Percentiles rank a stretch among this genome's conserved stretches.
These are phyloP conservation scores for Amanita polypyramis DNA, from an alignment of 768 basidiomycete genomes.

Conservation along the genomic window DNA sequence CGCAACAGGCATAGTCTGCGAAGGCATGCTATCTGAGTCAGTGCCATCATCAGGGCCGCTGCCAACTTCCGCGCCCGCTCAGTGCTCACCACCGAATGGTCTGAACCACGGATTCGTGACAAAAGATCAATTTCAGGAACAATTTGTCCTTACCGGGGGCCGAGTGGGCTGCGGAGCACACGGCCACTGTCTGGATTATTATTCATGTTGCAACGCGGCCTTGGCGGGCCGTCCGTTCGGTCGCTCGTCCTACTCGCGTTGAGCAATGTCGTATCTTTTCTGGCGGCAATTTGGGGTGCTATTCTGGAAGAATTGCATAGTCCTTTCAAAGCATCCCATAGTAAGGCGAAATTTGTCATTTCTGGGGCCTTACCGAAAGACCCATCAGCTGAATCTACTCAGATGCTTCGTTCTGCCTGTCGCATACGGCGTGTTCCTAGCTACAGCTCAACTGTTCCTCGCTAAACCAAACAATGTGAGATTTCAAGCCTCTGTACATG, in stretches of 20 bases:
- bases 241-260: no score
- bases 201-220: background rate
- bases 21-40: background rate
- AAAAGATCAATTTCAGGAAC: no score
- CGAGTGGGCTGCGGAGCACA: no score
- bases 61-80: background rate
- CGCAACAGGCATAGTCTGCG: no score
- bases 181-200: no score
- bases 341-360: conserved; percentile 27
- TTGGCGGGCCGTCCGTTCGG: background rate
- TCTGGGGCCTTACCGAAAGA: background rate
- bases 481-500: conserved; percentile 1
- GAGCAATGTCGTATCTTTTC: conserved; percentile 25
- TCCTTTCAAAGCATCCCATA: conserved; percentile 53
- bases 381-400: conserved; percentile 40
- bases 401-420: conserved; percentile 57
- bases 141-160: no score
- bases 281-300: conserved; percentile 52
- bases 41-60: no score
- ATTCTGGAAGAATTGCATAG: conserved; percentile 68
- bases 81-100: no score
- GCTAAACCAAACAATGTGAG: conserved; percentile 50
- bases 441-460: conserved; percentile 53
- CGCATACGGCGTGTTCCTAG: conserved; percentile 57
- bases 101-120: no score